Percentiles rank a stretch among this genome's conserved stretches.
Evolutionary conservation across 2,329 filamentous ascomycete species (phyloP).

Genomic region (Diaporthe citri): DNA sequence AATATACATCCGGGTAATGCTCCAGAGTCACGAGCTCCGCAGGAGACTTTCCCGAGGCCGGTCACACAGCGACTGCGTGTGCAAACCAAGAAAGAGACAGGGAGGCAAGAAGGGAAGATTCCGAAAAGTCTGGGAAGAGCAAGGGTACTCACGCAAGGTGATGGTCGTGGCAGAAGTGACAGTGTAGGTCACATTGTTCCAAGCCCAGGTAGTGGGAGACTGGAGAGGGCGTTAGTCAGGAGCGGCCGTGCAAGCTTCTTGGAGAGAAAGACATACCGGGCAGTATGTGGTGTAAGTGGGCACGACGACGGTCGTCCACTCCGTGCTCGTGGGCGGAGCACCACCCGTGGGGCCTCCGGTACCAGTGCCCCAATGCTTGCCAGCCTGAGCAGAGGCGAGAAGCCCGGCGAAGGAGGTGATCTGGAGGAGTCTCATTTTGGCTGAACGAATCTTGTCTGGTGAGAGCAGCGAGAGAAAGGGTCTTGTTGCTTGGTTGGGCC

Average conservation of each 20-base stretch:
- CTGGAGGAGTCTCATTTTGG: conserved; percentile 43
- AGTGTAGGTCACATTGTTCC: conserved; percentile 58
- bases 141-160: conserved; percentile 57
- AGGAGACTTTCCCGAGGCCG: not conserved
- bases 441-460: conserved; percentile 15
- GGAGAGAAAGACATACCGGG: conserved; percentile 52
- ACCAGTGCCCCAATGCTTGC: conserved; percentile 41
- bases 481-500: not conserved
- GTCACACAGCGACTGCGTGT: not conserved
- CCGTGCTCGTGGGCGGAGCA: conserved; percentile 41
- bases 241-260: not conserved
- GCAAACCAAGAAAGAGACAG: not conserved
- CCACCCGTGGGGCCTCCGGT: conserved; percentile 18
- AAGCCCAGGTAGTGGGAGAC: conserved; percentile 54
- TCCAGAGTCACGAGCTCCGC: not conserved
- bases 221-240: conserved; percentile 41
- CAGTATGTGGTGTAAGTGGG: conserved; percentile 58
- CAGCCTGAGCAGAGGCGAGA: conserved; percentile 37
- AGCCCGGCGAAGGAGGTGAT: conserved; percentile 36
- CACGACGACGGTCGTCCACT: conserved; percentile 54
- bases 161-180: conserved; percentile 56
- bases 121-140: not conserved
- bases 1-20: not conserved
- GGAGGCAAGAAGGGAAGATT: not conserved
- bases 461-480: conserved; percentile 12